These are phyloP conservation scores for Lecanoromycetidae sp. DNA, from an alignment of 2,329 filamentous ascomycete species.

Conservation along the genomic window DNA sequence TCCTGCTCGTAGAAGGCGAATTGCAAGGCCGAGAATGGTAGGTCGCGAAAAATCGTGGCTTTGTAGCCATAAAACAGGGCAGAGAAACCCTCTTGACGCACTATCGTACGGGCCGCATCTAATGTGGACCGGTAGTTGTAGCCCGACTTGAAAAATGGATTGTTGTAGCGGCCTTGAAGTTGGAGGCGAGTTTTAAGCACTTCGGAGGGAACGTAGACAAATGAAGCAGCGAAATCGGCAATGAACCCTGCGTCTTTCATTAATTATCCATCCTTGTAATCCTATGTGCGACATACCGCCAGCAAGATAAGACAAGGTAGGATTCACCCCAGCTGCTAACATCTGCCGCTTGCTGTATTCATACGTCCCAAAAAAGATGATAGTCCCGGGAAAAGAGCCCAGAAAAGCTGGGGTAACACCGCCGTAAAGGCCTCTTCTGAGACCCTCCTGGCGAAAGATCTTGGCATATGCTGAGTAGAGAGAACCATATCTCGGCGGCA, in stretches of 20 bases:
- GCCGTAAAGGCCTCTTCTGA: conserved; percentile 75
- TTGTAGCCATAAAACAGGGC: conserved; percentile 96
- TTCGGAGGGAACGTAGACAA: conserved; percentile 93
- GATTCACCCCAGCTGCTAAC: conserved; percentile 70
- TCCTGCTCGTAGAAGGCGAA: conserved; percentile 98
- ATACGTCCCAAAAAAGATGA: conserved; percentile 93
- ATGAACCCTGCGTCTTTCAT: conserved; percentile 57
- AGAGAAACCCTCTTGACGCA: conserved; percentile 64
- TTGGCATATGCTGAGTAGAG: conserved; percentile 84
- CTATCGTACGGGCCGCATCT: conserved; percentile 76
- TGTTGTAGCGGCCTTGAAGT: conserved; percentile 88
- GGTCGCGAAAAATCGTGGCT: conserved; percentile 83
- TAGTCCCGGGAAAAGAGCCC: conserved; percentile 85
- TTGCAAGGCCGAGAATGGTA: conserved; percentile 91
- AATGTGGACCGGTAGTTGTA: conserved; percentile 88
- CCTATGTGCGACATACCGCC: conserved; percentile 49
- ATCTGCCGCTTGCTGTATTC: conserved; percentile 87
- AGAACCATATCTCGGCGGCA: conserved; percentile 85
- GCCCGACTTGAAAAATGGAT: conserved; percentile 81
- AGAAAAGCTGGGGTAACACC: conserved; percentile 85
- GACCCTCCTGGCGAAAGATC: conserved; percentile 83
- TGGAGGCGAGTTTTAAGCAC: conserved; percentile 96
- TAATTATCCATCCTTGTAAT: too few species aligned
- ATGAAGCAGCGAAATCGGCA: conserved; percentile 80
- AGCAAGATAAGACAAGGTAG: conserved; percentile 72